A percentile compares a stretch with the other conserved stretches of the same genome.
These are phyloP conservation scores for Knufia petricola DNA, from an alignment of 2,329 filamentous ascomycete species.

Conservation along the genomic window DNA sequence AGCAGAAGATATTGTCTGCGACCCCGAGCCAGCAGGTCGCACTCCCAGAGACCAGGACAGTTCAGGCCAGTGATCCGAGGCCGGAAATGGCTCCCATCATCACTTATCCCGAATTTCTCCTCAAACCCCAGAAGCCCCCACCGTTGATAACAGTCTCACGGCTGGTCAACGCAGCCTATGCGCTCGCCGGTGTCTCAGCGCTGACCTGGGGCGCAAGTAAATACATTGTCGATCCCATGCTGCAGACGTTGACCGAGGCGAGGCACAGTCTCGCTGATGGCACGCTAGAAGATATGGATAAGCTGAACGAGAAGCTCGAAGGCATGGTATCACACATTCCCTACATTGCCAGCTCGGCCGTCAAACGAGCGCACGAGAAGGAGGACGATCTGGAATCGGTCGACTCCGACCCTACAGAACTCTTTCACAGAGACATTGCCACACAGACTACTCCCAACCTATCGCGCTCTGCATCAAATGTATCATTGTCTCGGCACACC, in stretches of 20 bases:
- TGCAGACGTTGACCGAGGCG: slow-evolving; percentile 42
- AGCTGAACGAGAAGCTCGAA: slow-evolving; percentile 48
- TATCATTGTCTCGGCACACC: slow-evolving; percentile 16
- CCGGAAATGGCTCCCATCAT: slow-evolving; percentile 51
- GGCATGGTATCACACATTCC: slow-evolving; percentile 45
- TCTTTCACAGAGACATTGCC: slow-evolving; percentile 54
- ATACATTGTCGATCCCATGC: slow-evolving; percentile 51
- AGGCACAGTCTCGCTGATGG: slow-evolving; percentile 49
- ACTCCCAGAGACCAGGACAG: slow-evolving; percentile 9
- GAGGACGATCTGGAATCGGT: slow-evolving; percentile 28
- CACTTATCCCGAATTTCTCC: slow-evolving; percentile 57
- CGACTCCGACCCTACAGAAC: slow-evolving; percentile 51
- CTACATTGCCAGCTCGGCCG: slow-evolving; percentile 25
- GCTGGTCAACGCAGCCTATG: slow-evolving; percentile 48
- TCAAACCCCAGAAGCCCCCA: slow-evolving; percentile 48
- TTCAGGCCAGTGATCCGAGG: slow-evolving; percentile 16
- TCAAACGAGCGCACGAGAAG: slow-evolving; percentile 22
- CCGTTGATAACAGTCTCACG: slow-evolving; percentile 51
- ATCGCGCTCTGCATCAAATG: slow-evolving; percentile 29
- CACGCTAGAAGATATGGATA: slow-evolving; percentile 41
- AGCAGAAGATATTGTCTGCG: slow-evolving; percentile 3
- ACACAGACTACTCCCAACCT: slow-evolving; percentile 48
- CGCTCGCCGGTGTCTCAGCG: slow-evolving; percentile 45
- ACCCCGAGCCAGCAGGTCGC: slow-evolving; percentile 13
- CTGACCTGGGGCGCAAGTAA: slow-evolving; percentile 50